Evolutionary conservation across 202 grass and related monocot species (phyloP), one percentile per base, ranked within the genome.

Genomic region (Eragrostis tef): DNA sequence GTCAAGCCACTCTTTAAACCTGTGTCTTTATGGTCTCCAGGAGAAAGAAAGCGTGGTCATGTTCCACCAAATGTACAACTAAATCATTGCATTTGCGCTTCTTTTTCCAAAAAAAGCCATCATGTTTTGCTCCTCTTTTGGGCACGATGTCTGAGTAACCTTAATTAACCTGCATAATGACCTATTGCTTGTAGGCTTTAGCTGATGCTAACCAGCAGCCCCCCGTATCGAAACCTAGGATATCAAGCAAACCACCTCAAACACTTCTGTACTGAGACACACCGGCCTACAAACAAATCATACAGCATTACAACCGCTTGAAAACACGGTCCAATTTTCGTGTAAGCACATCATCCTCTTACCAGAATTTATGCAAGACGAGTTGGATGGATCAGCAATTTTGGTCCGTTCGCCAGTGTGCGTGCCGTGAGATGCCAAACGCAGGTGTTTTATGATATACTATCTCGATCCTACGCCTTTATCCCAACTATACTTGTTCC

Each of bases 121-220:
- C 64, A 88, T 70, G 54, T 64, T 57, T 76, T 80, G 22, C 62
- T 39, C 56, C 76, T 64, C 82, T 81, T 89, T 85, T 7, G 64
- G 77, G 36, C 27, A 80, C 36, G 77, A 64, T 77, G 25, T 43
- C 26, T 59, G 48, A 63, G 45, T 64, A 63, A 43, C 64, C 66
- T 47, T 71, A 70, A 64, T 77, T 80, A 81, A 76, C 72, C 16
- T 71, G 24, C 71, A 81, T 65, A 74, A 71, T 77, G 71, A 20
- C 64, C 54, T 81, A 81, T 77, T 85, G 82, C 82, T 81, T 58
- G 5, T 85, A 84, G 64, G 64, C 82, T 77, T 77, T 81, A 77
- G 58, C 2, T 22, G 71, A 60, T 69, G 51, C n/a, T 67, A 47
- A 59, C 10, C 6, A 43, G 46, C 29, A 19, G 27, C 13, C 44